phyloP scores from a whole-genome alignment of 805 yeast genomes.

The Metschnikowia lachancei region DNA sequence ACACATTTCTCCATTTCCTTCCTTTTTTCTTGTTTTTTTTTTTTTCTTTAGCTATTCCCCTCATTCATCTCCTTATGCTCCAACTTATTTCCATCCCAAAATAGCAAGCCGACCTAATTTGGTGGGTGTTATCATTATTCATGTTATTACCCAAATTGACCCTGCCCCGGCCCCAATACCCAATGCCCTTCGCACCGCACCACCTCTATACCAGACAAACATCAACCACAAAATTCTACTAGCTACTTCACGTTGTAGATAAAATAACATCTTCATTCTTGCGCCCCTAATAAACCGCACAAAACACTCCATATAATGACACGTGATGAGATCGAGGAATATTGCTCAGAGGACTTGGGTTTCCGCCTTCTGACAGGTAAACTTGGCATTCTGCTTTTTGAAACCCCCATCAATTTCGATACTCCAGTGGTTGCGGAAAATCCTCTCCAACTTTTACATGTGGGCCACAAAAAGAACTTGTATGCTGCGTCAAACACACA shows the following conservation, averaged over 20 bases:
- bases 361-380: conserved; percentile 40
- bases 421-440: conserved; percentile 8
- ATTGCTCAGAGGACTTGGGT: conserved; percentile 42
- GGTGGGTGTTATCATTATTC: too few relatives aligned
- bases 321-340: conserved; percentile 16
- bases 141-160: too few relatives aligned
- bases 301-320: not conserved
- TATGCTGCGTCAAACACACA: conserved; percentile 41
- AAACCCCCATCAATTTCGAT: conserved; percentile 30
- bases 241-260: not conserved
- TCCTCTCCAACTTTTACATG: conserved; percentile 34
- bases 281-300: not conserved
- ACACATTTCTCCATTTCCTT: too few relatives aligned
- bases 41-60: too few relatives aligned
- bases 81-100: too few relatives aligned
- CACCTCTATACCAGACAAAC: too few relatives aligned
- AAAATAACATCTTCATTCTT: not conserved
- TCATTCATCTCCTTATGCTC: too few relatives aligned
- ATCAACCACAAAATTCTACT: too few relatives aligned
- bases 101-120: too few relatives aligned
- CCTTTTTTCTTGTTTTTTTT: too few relatives aligned
- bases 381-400: conserved; percentile 27
- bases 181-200: too few relatives aligned
- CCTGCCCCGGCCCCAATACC: too few relatives aligned
- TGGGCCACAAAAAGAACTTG: conserved; percentile 29